Evolutionary conservation across 1,139 yeast genomes (phyloP), one percentile per base, ranked within the genome.

Genomic region (Scheffersomyces segobiensis): DNA sequence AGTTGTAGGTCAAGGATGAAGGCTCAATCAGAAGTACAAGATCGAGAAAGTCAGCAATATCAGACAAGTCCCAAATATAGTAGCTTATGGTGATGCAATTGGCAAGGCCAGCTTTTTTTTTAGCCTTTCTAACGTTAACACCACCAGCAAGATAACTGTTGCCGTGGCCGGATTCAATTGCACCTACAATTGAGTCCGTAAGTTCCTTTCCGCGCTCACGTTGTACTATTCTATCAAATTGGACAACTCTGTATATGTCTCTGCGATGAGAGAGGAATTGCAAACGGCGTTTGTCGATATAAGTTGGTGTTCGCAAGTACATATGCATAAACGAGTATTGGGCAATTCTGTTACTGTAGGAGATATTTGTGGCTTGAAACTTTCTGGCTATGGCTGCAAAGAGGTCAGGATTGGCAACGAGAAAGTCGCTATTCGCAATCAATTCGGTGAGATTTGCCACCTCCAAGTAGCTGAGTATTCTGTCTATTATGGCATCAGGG

Each of bases 21-120:
- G 12, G 26, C 5, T 14, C 50, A 52, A 42, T 58, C 47, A 50
- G 53, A 26, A 48, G 39, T 3, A 65, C 24, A 42, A 67, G 32
- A 17, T 52, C 55, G 17, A 62, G 48, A 47, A 68, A 63, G 26
- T 67, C 66, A 12, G 57, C 53, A 7, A 69, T 53, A 54, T 70
- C 71, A 14, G 60, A 52, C 5, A 70, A 48, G 39, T 66, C 63
- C 71, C 71, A 68, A 6, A 71, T 57, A 55, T 67, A 66, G 57
- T 61, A 71, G 49, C 69, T 63, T 14, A 72, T 46, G 17, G 72
- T 68, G 14, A 32, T 14, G 42, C 42, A 32, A 12, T 7, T 32
- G 14, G 42, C 17, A 32, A 32, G 42, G 1, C 42, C 17, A 14
- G 42, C 12, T 7, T 32, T 12, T 14, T 10, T 3, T 10, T n/a